phyloP scores from a whole-genome alignment of 2,329 filamentous ascomycete genomes.

The Geosmithia putterillii region DNA sequence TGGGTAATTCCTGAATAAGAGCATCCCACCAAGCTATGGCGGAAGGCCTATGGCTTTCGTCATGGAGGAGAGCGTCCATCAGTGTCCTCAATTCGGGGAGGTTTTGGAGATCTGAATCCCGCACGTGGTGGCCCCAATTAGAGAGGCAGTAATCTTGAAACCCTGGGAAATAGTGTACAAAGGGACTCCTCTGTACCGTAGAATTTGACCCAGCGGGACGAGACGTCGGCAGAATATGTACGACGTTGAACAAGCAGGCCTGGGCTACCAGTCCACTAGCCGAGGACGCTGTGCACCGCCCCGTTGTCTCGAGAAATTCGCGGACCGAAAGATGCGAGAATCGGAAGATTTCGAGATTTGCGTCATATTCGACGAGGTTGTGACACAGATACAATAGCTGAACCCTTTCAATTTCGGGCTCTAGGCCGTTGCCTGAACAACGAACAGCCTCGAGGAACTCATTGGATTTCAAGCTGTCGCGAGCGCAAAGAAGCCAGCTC shows the following conservation, averaged over 20 bases:
- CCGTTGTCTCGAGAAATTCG: neutral
- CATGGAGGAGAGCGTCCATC: too few species aligned
- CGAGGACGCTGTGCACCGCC: neutral
- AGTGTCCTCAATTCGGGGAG: too few species aligned
- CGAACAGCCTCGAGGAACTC: neutral
- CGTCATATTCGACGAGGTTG: conserved; percentile 2
- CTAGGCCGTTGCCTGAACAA: neutral
- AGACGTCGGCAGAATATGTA: conserved; percentile 1
- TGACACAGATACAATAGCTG: conserved; percentile 1
- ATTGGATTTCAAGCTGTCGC: neutral
- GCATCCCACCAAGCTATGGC: too few species aligned
- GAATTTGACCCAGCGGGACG: too few species aligned
- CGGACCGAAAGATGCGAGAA: conserved; percentile 3
- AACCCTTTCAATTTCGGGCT: neutral
- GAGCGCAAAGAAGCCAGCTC: conserved; percentile 4
- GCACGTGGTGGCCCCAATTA: too few species aligned
- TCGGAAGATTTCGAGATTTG: neutral
- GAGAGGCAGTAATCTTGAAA: too few species aligned
- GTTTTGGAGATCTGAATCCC: too few species aligned
- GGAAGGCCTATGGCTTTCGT: too few species aligned
- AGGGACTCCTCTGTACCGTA: too few species aligned
- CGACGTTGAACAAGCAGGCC: neutral
- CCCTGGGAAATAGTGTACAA: too few species aligned
- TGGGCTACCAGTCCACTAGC: neutral
- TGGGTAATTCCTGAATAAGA: too few species aligned